phyloP scores from a whole-genome alignment of 139 green algal genomes.

The Monoraphidium neglectum region DNA sequence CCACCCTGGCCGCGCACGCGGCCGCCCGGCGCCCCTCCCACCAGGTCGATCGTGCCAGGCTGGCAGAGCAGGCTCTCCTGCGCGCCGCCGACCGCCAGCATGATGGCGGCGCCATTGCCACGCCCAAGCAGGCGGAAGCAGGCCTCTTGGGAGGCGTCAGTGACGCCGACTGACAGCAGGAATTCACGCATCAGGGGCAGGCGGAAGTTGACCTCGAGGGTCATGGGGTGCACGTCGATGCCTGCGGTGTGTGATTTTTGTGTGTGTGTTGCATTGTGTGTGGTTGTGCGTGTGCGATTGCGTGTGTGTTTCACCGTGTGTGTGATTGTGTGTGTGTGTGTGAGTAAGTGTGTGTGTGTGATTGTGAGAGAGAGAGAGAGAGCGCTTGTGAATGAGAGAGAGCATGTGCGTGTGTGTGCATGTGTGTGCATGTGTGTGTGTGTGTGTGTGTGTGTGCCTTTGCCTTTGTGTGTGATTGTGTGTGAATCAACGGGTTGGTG shows the following conservation, averaged over 20 bases:
- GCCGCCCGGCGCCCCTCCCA: slow-evolving; percentile 11
- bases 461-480: no score
- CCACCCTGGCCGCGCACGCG: no score
- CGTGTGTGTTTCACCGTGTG: background rate
- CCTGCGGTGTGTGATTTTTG: slow-evolving; percentile 17
- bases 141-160: slow-evolving; percentile 39
- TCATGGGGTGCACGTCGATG: slow-evolving; percentile 45
- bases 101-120: slow-evolving; percentile 8
- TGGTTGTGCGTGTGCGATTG: background rate
- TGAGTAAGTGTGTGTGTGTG: no score
- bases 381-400: no score
- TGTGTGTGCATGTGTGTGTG: no score
- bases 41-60: slow-evolving; percentile 43
- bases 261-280: background rate
- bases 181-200: slow-evolving; percentile 27
- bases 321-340: no score
- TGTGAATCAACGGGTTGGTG: no score
- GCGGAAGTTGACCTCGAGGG: slow-evolving; percentile 29
- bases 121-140: slow-evolving; percentile 29
- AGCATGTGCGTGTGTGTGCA: no score
- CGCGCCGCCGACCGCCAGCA: slow-evolving; percentile 37
- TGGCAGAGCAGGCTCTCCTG: slow-evolving; percentile 38
- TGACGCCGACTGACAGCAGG: slow-evolving; percentile 32
- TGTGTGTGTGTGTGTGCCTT: no score
- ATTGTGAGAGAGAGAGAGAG: no score